Conservation (phyloP, 306 rosid genomes). For the Oemleria cerasiformis region DNA sequence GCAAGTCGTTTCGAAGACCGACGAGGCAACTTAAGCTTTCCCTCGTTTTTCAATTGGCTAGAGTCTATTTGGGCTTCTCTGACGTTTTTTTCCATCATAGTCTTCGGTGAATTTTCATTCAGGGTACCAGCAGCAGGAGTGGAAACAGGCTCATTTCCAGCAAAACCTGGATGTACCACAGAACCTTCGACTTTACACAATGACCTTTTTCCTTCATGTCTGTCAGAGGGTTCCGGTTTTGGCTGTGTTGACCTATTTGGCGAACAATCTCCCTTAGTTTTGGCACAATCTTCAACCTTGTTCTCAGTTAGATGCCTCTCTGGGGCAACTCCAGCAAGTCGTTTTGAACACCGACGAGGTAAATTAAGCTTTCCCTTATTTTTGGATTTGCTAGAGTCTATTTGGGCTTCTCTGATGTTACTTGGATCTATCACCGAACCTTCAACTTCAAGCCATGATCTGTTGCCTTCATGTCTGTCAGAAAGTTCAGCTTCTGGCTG, state of each 20-base stretch:
- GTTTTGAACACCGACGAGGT: conserved; percentile 55
- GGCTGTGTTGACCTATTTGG: conserved; percentile 23
- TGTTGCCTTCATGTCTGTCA: too few relatives aligned
- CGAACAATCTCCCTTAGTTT: conserved; percentile 28
- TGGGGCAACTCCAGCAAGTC: conserved; percentile 59
- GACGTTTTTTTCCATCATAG: conserved; percentile 16
- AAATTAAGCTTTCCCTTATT: conserved; percentile 34
- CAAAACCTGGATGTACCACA: conserved; percentile 11
- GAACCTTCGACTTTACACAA: conserved; percentile 15
- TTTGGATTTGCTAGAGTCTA: conserved; percentile 31
- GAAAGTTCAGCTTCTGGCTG: too few relatives aligned
- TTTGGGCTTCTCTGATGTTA: conserved; percentile 8
- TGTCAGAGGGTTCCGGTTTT: conserved; percentile 20
- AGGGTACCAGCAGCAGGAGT: conserved; percentile 26
- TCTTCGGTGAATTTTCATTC: conserved; percentile 24
- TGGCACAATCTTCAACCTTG: conserved; percentile 32
- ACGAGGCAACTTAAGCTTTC: conserved; percentile 34
- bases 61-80: conserved; percentile 18
- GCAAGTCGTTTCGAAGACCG: conserved; percentile 76
- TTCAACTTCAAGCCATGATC: too few relatives aligned
- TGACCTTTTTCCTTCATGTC: not conserved
- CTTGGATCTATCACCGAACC: conserved; percentile 16
- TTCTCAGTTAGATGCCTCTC: conserved; percentile 31
- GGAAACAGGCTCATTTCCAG: conserved; percentile 26
- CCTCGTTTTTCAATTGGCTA: conserved; percentile 35